A percentile compares a stretch with the other conserved stretches of the same genome.
These are phyloP conservation scores for Fraxinus pennsylvanica DNA, from an alignment of 257 asterid genomes.

Conservation along the genomic window DNA sequence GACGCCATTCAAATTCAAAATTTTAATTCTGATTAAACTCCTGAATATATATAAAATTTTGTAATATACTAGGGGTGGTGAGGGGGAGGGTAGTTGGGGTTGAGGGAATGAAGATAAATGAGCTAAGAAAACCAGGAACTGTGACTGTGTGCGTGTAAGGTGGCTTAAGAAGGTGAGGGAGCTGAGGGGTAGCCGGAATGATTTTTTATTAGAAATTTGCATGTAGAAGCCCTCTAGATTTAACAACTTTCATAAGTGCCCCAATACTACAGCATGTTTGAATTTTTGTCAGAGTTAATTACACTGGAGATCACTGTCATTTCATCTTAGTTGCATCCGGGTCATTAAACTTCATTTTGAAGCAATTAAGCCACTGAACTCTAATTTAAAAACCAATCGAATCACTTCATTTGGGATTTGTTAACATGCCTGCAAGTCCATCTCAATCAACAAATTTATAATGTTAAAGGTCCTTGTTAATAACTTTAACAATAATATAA, in stretches of 20 bases:
- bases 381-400: too few relatives aligned
- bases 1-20: slow-evolving; percentile 57
- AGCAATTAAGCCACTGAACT: too few relatives aligned
- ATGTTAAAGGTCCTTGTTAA: too few relatives aligned
- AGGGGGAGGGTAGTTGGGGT: too few relatives aligned
- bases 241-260: not conserved
- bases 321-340: too few relatives aligned
- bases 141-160: not conserved
- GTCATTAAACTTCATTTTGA: too few relatives aligned
- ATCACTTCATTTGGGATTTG: too few relatives aligned
- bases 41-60: not conserved
- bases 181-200: not conserved
- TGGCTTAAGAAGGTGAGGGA: not conserved
- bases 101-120: not conserved
- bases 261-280: not conserved
- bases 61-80: not conserved
- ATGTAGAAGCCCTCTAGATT: not conserved
- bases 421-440: too few relatives aligned
- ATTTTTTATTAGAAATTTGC: not conserved
- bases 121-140: not conserved
- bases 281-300: too few relatives aligned
- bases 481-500: too few relatives aligned
- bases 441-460: too few relatives aligned
- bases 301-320: too few relatives aligned
- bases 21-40: slow-evolving; percentile 1